A percentile compares a stretch with the other conserved stretches of the same genome.
These are phyloP conservation scores for Paramecium sexaurelia DNA, from an alignment of 73 alveolate genomes.

Conservation along the genomic window DNA sequence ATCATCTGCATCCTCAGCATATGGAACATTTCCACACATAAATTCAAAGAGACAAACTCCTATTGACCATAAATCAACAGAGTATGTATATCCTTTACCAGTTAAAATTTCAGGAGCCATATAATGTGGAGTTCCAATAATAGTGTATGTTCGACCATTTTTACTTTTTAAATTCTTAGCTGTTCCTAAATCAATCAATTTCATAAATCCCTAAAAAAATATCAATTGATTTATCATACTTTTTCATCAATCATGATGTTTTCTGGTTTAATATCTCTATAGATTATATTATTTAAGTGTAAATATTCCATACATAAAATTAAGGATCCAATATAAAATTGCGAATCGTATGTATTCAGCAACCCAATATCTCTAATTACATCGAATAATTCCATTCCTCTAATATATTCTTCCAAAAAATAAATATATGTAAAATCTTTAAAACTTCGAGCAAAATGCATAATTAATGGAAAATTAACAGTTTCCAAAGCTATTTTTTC, in stretches of 20 bases:
- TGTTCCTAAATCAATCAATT: constrained; percentile 86
- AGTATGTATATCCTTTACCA: constrained; percentile 72
- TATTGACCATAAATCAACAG: constrained; percentile 73
- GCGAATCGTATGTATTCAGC: constrained; percentile 62
- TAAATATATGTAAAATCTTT: constrained; percentile 68
- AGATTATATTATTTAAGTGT: constrained; percentile 73
- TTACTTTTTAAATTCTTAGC: constrained; percentile 70
- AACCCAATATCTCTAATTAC: constrained; percentile 70
- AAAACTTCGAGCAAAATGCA: constrained; percentile 69
- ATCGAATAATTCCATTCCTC: constrained; percentile 75
- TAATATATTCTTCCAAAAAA: constrained; percentile 67
- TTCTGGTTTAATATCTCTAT: constrained; percentile 86
- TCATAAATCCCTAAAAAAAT: constrained; percentile 72
- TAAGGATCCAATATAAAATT: constrained; percentile 65
- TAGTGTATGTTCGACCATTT: constrained; percentile 69
- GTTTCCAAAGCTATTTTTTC: constrained; percentile 67
- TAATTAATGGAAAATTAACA: constrained; percentile 69
- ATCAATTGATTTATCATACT: not conserved
- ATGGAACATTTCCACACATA: constrained; percentile 69
- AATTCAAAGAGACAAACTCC: constrained; percentile 71
- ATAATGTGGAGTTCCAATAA: constrained; percentile 45
- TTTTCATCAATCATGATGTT: constrained; percentile 83
- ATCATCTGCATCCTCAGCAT: constrained; percentile 69
- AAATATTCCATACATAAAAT: constrained; percentile 72
- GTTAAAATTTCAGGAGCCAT: constrained; percentile 42